Base-by-base conservation (phyloP, 2,329 filamentous ascomycete genomes). In the Trichophyton schoenleinii region DNA sequence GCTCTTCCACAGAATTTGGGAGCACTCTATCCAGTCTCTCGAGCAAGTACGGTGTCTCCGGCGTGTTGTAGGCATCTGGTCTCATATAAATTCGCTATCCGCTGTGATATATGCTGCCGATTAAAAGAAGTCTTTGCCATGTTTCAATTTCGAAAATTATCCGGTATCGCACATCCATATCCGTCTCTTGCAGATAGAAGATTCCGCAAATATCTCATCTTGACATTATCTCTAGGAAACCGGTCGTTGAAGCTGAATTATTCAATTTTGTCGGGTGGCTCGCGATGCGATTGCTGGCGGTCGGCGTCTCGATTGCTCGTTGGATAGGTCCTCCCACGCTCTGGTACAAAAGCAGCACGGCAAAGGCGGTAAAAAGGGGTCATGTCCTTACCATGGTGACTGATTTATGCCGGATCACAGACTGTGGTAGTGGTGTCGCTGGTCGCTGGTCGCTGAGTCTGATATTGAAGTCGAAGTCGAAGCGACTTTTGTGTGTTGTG, bases 351-450 rank as follows among this genome's bases (percentile, higher is more conserved):
- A 44, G 34, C 63, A 64, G 62, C 55, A 65, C 65, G 22, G 36
- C 20, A 9, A 58, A 13, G 13, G 62, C 52, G 62, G 57, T 59
- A 66, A 66, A 48, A 61, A 57, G 64, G 11, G 1, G 4, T n/a
- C 25, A 44, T 18, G 7, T 25, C 63, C 74, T 76, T 77, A 77
- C 74, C 74, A 77, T 77, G 75, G 76, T 77, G 74, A 75, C 74
- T 74, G 73, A 73, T 67, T 74, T 75, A 61, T 72, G 71, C 74
- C 74, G 74, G 74, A 70, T 74, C 71, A 70, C 70, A 70, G 69
- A 68, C 57, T 63, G 31, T 34, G 46, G 58, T 52, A 48, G 60
- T 59, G 67, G 22, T 67, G 41, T 34, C 46, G 46, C 46, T 59
- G 25, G 64, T 66, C 64, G 64, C 60, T 65, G 61, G 63, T 61